Percentiles rank a stretch among this genome's conserved stretches.
These are phyloP conservation scores for Hanseniaspora taiwanica DNA, from an alignment of 805 yeast genomes.

Conservation along the genomic window DNA sequence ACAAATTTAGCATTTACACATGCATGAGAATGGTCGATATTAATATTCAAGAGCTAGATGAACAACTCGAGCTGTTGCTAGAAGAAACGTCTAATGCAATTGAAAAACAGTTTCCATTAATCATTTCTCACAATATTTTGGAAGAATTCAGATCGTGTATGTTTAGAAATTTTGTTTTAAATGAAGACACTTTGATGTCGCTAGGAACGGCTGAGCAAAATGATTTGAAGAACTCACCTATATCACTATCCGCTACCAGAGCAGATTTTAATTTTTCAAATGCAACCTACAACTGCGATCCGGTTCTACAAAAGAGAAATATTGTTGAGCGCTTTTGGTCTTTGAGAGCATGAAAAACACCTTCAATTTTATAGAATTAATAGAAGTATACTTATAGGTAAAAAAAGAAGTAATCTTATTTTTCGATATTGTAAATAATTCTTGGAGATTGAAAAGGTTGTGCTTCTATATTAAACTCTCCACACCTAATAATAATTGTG, in stretches of 20 bases:
- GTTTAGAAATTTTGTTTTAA: slow-evolving; percentile 4
- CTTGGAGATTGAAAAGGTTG: slow-evolving; percentile 19
- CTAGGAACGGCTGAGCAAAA: slow-evolving; percentile 7
- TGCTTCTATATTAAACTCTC: slow-evolving; percentile 11
- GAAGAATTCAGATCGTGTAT: slow-evolving; percentile 3
- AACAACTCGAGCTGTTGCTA: not conserved
- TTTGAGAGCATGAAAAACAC: not conserved
- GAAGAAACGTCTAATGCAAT: not conserved
- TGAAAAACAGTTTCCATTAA: not conserved
- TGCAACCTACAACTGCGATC: not conserved
- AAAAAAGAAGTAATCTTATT: not conserved
- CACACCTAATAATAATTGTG: not conserved
- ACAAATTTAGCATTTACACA: slow-evolving; percentile 1
- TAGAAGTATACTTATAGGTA: not conserved
- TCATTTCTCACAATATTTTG: slow-evolving; percentile 3
- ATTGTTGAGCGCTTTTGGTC: not conserved
- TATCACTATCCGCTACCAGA: not conserved
- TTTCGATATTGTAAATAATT: not conserved
- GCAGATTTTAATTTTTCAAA: not conserved
- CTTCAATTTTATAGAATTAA: not conserved
- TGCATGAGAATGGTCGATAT: not conserved
- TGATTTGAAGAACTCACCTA: slow-evolving; percentile 1
- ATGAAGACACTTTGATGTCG: slow-evolving; percentile 4
- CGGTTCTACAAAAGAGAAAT: not conserved
- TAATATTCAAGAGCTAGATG: slow-evolving; percentile 1